A percentile compares a stretch with the other conserved stretches of the same genome.
phyloP scores from a whole-genome alignment of 306 rosid species.

The Vigna hirtella region DNA sequence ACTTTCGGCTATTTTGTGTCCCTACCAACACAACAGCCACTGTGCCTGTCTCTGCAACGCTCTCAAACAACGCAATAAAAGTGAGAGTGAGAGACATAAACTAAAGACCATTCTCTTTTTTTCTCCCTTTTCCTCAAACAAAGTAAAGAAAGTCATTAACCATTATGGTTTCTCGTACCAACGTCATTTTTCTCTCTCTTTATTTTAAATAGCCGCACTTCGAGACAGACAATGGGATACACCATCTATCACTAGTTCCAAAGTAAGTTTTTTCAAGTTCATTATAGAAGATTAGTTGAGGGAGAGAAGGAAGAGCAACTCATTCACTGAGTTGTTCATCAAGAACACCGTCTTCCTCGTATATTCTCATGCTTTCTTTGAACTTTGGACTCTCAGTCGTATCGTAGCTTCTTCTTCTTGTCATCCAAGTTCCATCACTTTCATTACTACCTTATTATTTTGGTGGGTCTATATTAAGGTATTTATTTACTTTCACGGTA shows the following conservation, averaged over 20 bases:
- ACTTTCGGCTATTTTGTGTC: constrained; percentile 47
- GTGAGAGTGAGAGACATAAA: not conserved
- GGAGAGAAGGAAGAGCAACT: constrained; percentile 13
- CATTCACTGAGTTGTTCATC: constrained; percentile 30
- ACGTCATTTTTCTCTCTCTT: constrained; percentile 5
- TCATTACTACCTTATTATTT: not conserved
- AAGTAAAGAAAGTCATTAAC: constrained; percentile 34
- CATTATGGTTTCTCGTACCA: constrained; percentile 55
- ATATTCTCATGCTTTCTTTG: not conserved
- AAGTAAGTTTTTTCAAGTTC: not conserved
- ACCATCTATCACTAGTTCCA: constrained; percentile 42
- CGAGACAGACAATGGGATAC: constrained; percentile 39
- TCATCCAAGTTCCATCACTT: not conserved
- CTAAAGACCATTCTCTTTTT: not conserved
- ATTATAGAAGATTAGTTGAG: not conserved
- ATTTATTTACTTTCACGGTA: constrained; percentile 11
- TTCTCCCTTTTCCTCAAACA: constrained; percentile 5
- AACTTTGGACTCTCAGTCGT: constrained; percentile 6
- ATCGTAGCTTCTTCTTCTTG: not conserved
- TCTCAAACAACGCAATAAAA: constrained; percentile 37
- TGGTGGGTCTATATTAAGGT: constrained; percentile 32
- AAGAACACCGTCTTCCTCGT: not conserved
- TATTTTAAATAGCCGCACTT: constrained; percentile 44
- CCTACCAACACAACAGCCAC: constrained; percentile 41
- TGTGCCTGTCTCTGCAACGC: constrained; percentile 46